These are phyloP conservation scores for Mediolabrus comicus DNA, from an alignment of 108 stramenopile species.

Conservation along the genomic window DNA sequence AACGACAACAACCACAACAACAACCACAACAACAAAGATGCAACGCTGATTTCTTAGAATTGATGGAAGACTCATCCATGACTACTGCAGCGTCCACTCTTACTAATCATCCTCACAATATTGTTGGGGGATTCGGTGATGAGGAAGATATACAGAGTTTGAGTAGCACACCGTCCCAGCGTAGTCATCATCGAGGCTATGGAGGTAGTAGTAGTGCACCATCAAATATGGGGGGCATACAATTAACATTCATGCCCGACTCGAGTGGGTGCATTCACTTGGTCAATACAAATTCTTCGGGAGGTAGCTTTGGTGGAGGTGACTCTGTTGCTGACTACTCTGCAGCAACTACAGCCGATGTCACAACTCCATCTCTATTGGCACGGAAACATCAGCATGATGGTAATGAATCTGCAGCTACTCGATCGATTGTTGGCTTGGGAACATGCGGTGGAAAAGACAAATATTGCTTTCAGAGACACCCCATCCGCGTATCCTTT, in stretches of 20 bases:
- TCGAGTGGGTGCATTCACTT: conserved; percentile 30
- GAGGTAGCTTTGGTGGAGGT: conserved; percentile 2
- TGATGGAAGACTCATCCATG: conserved; percentile 33
- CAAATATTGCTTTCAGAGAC: conserved; percentile 3
- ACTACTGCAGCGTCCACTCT: conserved; percentile 11
- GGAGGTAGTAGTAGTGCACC: not conserved
- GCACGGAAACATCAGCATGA: conserved; percentile 8
- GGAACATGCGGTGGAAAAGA: not conserved
- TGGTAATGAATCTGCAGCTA: not conserved
- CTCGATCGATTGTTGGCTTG: not conserved
- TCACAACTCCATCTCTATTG: not conserved
- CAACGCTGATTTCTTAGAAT: not conserved
- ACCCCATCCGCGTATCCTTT: conserved; percentile 74
- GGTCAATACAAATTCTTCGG: conserved; percentile 1
- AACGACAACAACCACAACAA: not conserved
- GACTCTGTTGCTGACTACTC: not conserved
- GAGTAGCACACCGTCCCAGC: conserved; percentile 30
- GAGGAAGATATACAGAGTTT: conserved; percentile 40
- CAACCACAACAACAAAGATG: not conserved
- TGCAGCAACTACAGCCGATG: not conserved
- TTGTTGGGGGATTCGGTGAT: conserved; percentile 10
- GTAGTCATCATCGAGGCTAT: conserved; percentile 12
- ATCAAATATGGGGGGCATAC: conserved; percentile 16
- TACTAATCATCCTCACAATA: not conserved
- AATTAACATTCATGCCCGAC: conserved; percentile 39